These are phyloP conservation scores for Tolypocladium sp. DNA, from an alignment of 2,329 filamentous ascomycete species.

Conservation along the genomic window DNA sequence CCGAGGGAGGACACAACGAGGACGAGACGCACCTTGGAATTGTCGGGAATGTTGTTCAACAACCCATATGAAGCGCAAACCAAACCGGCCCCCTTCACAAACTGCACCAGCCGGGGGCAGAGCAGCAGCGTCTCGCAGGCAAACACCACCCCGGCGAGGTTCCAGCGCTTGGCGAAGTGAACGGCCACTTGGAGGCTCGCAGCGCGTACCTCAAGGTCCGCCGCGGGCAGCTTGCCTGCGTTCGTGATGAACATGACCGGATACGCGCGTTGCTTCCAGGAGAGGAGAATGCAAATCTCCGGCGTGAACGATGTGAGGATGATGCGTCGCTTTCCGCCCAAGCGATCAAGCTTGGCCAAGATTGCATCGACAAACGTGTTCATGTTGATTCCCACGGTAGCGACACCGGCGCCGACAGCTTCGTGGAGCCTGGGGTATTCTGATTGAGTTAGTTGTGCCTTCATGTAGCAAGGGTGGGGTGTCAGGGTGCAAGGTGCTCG, in stretches of 20 bases:
- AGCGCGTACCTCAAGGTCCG: conserved; percentile 22
- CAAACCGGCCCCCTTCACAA: conserved; percentile 22
- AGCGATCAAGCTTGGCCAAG: conserved; percentile 5
- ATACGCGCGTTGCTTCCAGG: conserved; percentile 19
- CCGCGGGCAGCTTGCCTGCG: conserved; percentile 15
- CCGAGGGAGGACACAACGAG: too few relatives aligned
- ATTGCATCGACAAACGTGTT: too few relatives aligned
- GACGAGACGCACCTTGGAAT: too few relatives aligned
- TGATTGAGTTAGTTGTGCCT: too few relatives aligned
- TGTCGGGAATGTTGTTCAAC: conserved; percentile 13
- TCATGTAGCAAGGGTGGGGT: too few relatives aligned
- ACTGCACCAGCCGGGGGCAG: conserved; percentile 23
- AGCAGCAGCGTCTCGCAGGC: conserved; percentile 24
- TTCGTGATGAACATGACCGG: conserved; percentile 24
- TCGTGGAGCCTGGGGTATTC: too few relatives aligned
- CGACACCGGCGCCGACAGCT: too few relatives aligned
- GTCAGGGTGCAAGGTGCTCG: too few relatives aligned
- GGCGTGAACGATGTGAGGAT: conserved; percentile 26
- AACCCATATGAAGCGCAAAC: conserved; percentile 23
- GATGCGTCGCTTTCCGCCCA: conserved; percentile 17
- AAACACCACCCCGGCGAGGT: conserved; percentile 24
- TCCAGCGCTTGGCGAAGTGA: conserved; percentile 27
- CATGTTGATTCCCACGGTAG: too few relatives aligned
- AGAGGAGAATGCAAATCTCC: conserved; percentile 22
- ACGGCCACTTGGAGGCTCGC: conserved; percentile 25